These are phyloP conservation scores for Atalantia buxifolia DNA, from an alignment of 345 rosid species.

Conservation along the genomic window DNA sequence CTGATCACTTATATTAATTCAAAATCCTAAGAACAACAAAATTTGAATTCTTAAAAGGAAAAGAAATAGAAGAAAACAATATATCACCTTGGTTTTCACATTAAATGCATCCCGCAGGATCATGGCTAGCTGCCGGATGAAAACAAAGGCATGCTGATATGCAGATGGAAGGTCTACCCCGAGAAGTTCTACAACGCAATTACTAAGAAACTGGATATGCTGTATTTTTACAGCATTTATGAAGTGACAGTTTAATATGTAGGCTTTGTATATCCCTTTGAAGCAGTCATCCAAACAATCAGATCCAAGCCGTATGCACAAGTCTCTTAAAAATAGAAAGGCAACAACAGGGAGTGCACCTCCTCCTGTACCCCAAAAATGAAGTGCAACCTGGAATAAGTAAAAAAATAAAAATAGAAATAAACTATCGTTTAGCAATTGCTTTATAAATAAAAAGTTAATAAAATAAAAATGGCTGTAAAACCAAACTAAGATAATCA, in stretches of 20 bases:
- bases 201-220: constrained; percentile 81
- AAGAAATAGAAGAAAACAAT: background rate
- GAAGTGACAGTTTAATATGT: constrained; percentile 83
- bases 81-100: constrained; percentile 80
- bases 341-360: constrained; percentile 83
- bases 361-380: constrained; percentile 96
- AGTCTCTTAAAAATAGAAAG: constrained; percentile 74
- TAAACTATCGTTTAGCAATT: background rate
- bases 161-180: constrained; percentile 84
- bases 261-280: constrained; percentile 90
- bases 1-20: background rate
- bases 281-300: constrained; percentile 85
- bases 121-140: constrained; percentile 81
- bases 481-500: background rate
- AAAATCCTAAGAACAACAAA: background rate
- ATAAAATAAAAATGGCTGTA: background rate
- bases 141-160: constrained; percentile 92
- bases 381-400: constrained; percentile 64
- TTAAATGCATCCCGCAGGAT: constrained; percentile 82
- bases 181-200: constrained; percentile 79
- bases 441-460: background rate
- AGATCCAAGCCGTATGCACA: constrained; percentile 75
- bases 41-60: background rate
- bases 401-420: background rate
- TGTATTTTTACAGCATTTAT: constrained; percentile 74